Evolutionary conservation across 164 flowering plant species (phyloP), one percentile per base, ranked within the genome.

Genomic region (Brasenia schreberi): DNA sequence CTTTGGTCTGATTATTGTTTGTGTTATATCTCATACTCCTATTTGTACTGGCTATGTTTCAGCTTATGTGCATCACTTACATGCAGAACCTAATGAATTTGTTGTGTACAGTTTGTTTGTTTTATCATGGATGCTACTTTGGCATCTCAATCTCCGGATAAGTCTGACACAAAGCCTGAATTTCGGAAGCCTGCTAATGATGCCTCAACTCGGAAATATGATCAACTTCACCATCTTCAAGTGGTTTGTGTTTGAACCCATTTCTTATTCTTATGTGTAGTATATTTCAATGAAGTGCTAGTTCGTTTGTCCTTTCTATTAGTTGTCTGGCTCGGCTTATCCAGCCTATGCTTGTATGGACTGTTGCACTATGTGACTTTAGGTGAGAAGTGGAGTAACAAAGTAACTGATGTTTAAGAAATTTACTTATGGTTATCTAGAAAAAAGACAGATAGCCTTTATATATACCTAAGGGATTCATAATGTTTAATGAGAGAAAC

Each of bases 191-290:
- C 53, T 1, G 6, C 4, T 12, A 2, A 12, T 45, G 53, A 45
- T 45, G 53, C 12, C 7, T 7, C 12, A 12, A 45, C 7, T 45
- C 53, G 53, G 12, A 45, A 4, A 45, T 45, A 45, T 4, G 53
- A 45, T 45, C 53, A 7, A 12, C 53, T 7, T 45, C 53, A 2
- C 53, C 53, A 7, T 45, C 12, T 45, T 45, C 53, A 45, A 45
- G 18, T 45, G 27, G 11, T 86, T 49, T 72, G 87, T 77, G 67
- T 42, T 71, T 70, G 18, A 39, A 18, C 19, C 4, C 42, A 44
- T 42, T n/a, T 56, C 12, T 11, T 17, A 60, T 60, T 60, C n/a
- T 60, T n/a, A 4, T 19, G 59, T 61, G 19, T 61, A 5, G 59
- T n/a, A 64, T 60, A 45, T 45, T 45, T 1, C 11, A 45, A 45